These are phyloP conservation scores for Phytomonas sp. DNA, from an alignment of 208 protist species.

Conservation along the genomic window DNA sequence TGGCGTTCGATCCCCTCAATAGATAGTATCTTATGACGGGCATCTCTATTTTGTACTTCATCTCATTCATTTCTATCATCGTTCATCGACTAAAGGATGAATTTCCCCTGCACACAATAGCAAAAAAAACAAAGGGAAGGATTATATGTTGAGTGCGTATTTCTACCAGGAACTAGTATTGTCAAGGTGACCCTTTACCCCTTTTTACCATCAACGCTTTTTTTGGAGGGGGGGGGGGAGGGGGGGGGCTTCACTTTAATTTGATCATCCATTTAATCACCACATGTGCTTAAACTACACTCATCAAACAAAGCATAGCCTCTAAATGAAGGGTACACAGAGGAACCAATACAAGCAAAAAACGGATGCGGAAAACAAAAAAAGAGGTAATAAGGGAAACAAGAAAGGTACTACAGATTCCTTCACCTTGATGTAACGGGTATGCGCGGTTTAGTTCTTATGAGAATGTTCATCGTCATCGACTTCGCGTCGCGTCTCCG, in stretches of 20 bases:
- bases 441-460: background rate
- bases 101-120: background rate
- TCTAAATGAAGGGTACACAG: constrained; percentile 8
- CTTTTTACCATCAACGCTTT: background rate
- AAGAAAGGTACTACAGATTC: background rate
- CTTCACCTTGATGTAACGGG: background rate
- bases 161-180: background rate
- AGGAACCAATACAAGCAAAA: constrained; percentile 4
- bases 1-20: background rate
- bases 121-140: background rate
- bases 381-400: background rate
- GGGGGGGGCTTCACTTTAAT: background rate
- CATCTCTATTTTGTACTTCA: background rate
- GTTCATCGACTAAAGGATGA: background rate
- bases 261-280: background rate
- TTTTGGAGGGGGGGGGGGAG: no score
- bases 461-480: constrained; percentile 14
- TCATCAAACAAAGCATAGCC: constrained; percentile 4
- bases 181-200: background rate
- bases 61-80: background rate
- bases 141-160: background rate
- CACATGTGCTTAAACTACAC: background rate
- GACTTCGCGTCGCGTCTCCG: constrained; percentile 9
- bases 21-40: background rate
- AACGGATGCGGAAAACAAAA: constrained; percentile 7